A percentile compares a stretch with the other conserved stretches of the same genome.
phyloP scores from a whole-genome alignment of 257 asterid genomes.

The Leonotis leonurus region DNA sequence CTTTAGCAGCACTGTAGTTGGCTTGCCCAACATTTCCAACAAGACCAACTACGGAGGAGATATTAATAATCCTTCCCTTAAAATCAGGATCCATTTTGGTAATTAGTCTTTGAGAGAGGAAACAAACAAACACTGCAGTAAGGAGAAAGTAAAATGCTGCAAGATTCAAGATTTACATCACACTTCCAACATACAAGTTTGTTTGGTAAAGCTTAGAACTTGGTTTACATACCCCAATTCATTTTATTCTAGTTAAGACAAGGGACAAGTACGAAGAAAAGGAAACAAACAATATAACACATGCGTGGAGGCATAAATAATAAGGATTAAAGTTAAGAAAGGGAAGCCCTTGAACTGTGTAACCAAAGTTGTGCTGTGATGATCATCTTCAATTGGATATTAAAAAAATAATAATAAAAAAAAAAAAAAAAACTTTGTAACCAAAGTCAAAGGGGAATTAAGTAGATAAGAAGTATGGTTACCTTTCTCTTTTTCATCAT shows the following conservation, averaged over 20 bases:
- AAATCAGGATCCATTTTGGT: conserved; percentile 1
- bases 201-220: not conserved
- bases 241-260: not conserved
- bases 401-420: too few species aligned
- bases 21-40: conserved; percentile 93
- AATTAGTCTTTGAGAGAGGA: not conserved
- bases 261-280: not conserved
- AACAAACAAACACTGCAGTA: not conserved
- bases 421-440: too few species aligned
- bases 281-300: too few species aligned
- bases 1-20: conserved; percentile 94
- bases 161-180: not conserved
- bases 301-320: too few species aligned
- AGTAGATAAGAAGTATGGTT: not conserved
- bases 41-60: conserved; percentile 88
- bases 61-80: conserved; percentile 71
- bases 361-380: too few species aligned
- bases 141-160: not conserved
- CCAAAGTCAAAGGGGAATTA: not conserved
- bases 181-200: not conserved
- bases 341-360: too few species aligned
- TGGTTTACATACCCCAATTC: not conserved
- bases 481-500: conserved; percentile 98
- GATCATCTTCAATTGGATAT: too few species aligned
- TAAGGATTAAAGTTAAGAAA: too few species aligned